Conservation (phyloP, 225 moss, liverwort and hornwort species). For the Straminergon stramineum region DNA sequence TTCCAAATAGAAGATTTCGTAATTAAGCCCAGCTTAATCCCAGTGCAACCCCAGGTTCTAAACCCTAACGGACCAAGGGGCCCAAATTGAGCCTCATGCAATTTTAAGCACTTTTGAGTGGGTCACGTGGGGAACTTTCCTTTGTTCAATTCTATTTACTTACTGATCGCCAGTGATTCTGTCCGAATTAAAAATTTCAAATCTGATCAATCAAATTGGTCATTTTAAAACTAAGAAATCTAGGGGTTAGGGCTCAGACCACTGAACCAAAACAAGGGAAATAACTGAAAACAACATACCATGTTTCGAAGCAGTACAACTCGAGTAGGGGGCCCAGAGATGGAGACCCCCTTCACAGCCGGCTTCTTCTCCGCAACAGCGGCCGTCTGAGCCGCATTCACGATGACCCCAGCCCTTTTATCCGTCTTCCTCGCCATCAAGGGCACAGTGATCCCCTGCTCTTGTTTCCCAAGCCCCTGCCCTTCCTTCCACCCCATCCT, state of each 20-base stretch:
- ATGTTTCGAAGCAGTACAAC: constrained; percentile 96
- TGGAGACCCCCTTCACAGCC: constrained; percentile 71
- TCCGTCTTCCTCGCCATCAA: constrained; percentile 98
- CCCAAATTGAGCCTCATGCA: neutral
- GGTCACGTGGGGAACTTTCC: neutral
- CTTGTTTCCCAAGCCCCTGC: constrained; percentile 96
- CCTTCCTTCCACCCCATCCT: constrained; percentile 99
- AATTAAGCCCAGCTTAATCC: neutral
- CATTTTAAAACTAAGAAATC: neutral
- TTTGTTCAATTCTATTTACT: neutral
- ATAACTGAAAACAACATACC: constrained; percentile 25
- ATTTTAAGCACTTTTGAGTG: neutral
- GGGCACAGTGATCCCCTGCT: constrained; percentile 95
- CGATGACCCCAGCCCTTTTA: constrained; percentile 95
- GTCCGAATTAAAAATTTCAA: neutral
- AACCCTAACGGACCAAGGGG: neutral
- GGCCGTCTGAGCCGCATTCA: constrained; percentile 71
- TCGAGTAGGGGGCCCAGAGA: constrained; percentile 81
- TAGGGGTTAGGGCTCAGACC: neutral
- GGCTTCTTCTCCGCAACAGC: constrained; percentile 54
- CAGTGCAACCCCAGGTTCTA: neutral
- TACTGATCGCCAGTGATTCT: neutral
- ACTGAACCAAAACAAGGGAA: neutral
- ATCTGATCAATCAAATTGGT: neutral
- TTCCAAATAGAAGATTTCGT: neutral